Percentiles rank a stretch among this genome's conserved stretches.
Conservation (phyloP, 768 basidiomycete species). For the Psilocybe subaeruginosa region DNA sequence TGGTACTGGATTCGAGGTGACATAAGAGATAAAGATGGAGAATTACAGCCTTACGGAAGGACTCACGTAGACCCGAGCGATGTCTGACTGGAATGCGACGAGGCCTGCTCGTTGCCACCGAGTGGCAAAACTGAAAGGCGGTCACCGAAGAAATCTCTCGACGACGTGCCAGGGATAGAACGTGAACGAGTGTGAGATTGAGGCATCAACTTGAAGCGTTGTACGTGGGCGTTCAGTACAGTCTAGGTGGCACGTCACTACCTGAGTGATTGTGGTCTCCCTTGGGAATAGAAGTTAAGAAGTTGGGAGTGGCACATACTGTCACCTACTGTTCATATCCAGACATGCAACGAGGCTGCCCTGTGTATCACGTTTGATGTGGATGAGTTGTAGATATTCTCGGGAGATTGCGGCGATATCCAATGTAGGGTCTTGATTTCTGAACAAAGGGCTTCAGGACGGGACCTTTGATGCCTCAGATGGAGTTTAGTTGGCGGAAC, state of each 20-base stretch:
- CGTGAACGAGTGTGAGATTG: background rate
- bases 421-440: background rate
- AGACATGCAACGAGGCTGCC: background rate
- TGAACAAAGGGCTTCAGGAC: background rate
- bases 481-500: background rate
- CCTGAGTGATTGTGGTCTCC: constrained; percentile 1
- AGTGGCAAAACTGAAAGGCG: background rate
- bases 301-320: background rate
- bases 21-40: background rate
- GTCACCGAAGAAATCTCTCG: background rate
- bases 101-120: constrained; percentile 1
- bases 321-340: background rate
- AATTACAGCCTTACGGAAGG: background rate
- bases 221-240: background rate
- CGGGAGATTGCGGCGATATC: constrained; percentile 1
- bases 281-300: background rate
- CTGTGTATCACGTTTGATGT: background rate
- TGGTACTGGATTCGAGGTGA: background rate
- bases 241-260: background rate
- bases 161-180: background rate
- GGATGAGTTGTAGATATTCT: background rate
- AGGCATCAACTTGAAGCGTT: background rate
- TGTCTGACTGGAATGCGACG: background rate
- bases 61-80: background rate
- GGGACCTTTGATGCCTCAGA: background rate